These are phyloP conservation scores for Artemisia annua DNA, from an alignment of 129 eudicot genomes.

Conservation along the genomic window DNA sequence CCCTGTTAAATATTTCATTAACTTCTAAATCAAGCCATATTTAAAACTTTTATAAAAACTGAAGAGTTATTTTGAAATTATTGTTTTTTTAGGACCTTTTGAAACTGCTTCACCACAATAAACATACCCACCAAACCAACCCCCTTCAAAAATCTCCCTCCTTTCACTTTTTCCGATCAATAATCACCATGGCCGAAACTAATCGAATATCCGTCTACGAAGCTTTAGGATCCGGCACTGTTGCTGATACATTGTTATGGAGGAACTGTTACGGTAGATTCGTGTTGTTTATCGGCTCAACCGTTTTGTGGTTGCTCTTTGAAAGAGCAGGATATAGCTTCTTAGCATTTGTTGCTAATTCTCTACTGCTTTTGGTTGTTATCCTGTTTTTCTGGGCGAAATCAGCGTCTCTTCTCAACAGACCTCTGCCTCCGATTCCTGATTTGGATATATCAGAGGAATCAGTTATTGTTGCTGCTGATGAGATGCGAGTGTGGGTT, in stretches of 20 bases:
- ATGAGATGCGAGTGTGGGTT: constrained; percentile 54
- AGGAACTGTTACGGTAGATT: constrained; percentile 50
- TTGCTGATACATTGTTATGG: constrained; percentile 92
- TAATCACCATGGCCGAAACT: too few species aligned
- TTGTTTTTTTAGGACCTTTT: too few species aligned
- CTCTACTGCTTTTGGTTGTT: constrained; percentile 61
- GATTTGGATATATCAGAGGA: constrained; percentile 77
- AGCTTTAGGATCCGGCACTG: too few species aligned
- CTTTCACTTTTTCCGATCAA: too few species aligned
- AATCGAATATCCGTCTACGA: too few species aligned
- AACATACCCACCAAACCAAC: too few species aligned
- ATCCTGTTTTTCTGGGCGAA: constrained; percentile 94
- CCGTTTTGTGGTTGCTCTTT: constrained; percentile 68
- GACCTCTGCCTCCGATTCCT: constrained; percentile 94
- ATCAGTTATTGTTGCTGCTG: constrained; percentile 51
- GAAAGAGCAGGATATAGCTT: constrained; percentile 72
- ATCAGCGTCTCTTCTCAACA: constrained; percentile 84
- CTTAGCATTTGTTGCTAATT: constrained; percentile 54
- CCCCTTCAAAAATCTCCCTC: too few species aligned
- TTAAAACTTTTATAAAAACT: too few species aligned
- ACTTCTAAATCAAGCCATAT: too few species aligned
- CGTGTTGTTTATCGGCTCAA: constrained; percentile 46
- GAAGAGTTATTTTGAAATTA: too few species aligned
- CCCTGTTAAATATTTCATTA: too few species aligned
- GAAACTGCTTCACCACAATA: too few species aligned